Evolutionary conservation across 371 early-diverging fungal species (phyloP), one percentile per base, ranked within the genome.

Genomic region (Mortierella sp.): DNA sequence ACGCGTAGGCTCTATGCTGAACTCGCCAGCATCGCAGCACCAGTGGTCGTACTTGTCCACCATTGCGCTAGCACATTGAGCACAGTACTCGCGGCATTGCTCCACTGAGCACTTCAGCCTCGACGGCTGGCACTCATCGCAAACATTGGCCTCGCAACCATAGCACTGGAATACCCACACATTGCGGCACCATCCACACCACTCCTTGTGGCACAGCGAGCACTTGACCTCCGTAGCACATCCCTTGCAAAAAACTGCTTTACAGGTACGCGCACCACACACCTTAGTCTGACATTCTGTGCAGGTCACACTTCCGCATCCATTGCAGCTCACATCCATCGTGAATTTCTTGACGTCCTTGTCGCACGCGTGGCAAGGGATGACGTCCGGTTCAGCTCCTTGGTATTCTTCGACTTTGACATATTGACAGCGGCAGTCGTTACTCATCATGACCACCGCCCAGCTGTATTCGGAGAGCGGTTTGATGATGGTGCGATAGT

Each of bases 371-470:
- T 58, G 59, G 39, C 59, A 58, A 24, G 26, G 24, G 50, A 41
- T 21, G 31, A 21, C 31, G 31, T 15, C 28, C n/a, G 31, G 17
- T 54, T 26, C 14, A n/a, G n/a, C n/a, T 42, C 7, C 43, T 27
- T 3, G 7, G 28, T 19, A 27, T 39, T 30, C 41, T 41, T 48
- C 59, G 24, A 58, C 6, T n/a, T 58, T 58, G 41, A 58, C 50
- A 19, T 58, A 49, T 39, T 24, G 3, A 39, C 59, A 58, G 15
- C n/a, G 28, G 27, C 59, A 58, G 15, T 32, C 26, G 24, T 39
- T 49, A 28, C 59, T 58, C 59, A 58, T 17, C 59, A 58, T 39
- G 56, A 42, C 44, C n/a, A 55, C 56, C n/a, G 56, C 56, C 42
- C 42, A 46, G 37, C 6, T 32, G 42, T 49, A 49, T 11, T 58